Conservation (phyloP, 1,284 basidiomycete genomes). For the Ganoderma meredithae region DNA sequence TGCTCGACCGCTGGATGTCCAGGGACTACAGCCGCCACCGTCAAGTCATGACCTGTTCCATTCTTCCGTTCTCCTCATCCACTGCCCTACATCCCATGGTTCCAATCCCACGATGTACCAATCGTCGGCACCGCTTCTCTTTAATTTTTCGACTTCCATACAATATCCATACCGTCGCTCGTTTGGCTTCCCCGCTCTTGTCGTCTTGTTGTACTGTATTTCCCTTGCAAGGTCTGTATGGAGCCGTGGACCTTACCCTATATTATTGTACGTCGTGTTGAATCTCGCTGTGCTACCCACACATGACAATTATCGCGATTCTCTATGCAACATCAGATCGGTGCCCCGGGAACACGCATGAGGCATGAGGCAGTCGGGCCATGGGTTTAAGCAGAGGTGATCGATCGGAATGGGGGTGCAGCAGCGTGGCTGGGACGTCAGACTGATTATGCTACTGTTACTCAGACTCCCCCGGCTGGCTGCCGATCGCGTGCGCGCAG, state of each 20-base stretch:
- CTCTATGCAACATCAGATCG: conserved; percentile 2
- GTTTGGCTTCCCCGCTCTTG: conserved; percentile 7
- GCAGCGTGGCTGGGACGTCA: neutral
- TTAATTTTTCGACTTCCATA: neutral
- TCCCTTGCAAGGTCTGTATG: conserved; percentile 22
- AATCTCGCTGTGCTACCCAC: conserved; percentile 3
- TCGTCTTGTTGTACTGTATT: conserved; percentile 31
- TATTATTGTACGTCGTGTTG: conserved; percentile 20
- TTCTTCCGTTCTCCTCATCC: neutral
- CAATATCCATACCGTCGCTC: conserved; percentile 22
- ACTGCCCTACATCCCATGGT: neutral
- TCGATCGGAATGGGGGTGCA: conserved; percentile 1
- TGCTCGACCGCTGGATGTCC: conserved; percentile 22
- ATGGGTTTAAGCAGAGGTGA: neutral
- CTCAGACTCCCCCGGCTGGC: neutral
- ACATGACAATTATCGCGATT: conserved; percentile 4
- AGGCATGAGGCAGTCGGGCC: neutral
- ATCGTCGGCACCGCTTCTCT: neutral
- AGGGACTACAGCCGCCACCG: conserved; percentile 12
- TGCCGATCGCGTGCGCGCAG: neutral
- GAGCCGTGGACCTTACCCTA: conserved; percentile 19
- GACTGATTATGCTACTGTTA: neutral
- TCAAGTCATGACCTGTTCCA: conserved; percentile 22
- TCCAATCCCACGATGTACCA: neutral
- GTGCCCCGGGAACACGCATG: neutral